phyloP scores from a whole-genome alignment of 495 filamentous ascomycete species.

The Collariella sp. region DNA sequence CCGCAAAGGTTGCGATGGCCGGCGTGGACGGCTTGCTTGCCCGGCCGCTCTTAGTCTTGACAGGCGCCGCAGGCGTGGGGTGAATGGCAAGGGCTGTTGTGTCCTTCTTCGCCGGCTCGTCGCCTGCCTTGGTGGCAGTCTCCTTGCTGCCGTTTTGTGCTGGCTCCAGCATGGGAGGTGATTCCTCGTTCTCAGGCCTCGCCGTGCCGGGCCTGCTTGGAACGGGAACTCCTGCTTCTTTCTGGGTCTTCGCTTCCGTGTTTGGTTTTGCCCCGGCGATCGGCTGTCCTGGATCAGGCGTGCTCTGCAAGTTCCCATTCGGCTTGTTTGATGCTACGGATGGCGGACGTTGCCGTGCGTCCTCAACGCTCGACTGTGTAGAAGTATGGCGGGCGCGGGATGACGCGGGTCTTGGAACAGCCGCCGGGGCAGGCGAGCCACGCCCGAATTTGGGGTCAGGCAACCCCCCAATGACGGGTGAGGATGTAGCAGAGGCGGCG shows the following conservation, averaged over 20 bases:
- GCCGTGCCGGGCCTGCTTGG: slow-evolving; percentile 8
- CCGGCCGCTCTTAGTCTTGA: slow-evolving; percentile 48
- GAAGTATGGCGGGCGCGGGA: slow-evolving; percentile 63
- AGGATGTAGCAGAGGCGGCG: slow-evolving; percentile 57
- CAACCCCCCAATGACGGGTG: slow-evolving; percentile 59
- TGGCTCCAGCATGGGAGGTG: slow-evolving; percentile 16
- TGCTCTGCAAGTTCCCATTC: slow-evolving; percentile 19
- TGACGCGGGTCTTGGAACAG: slow-evolving; percentile 47
- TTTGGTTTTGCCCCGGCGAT: slow-evolving; percentile 29
- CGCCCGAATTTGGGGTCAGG: slow-evolving; percentile 36
- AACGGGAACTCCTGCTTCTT: slow-evolving; percentile 19
- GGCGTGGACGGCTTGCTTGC: slow-evolving; percentile 59
- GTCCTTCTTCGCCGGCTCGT: slow-evolving; percentile 29
- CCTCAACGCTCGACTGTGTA: slow-evolving; percentile 45
- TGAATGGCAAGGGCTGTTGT: slow-evolving; percentile 19
- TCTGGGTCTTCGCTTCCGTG: slow-evolving; percentile 25
- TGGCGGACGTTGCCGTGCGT: slow-evolving; percentile 46
- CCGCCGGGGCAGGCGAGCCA: slow-evolving; percentile 35
- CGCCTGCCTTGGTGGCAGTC: slow-evolving; percentile 6
- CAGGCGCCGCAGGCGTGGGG: slow-evolving; percentile 24
- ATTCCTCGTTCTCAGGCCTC: slow-evolving; percentile 18
- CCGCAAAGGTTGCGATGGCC: slow-evolving; percentile 43
- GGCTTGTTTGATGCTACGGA: slow-evolving; percentile 51
- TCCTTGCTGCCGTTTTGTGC: slow-evolving; percentile 23
- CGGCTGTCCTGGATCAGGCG: slow-evolving; percentile 17